phyloP scores from a whole-genome alignment of 306 rosid species.

The Vachellia pachyceras region DNA sequence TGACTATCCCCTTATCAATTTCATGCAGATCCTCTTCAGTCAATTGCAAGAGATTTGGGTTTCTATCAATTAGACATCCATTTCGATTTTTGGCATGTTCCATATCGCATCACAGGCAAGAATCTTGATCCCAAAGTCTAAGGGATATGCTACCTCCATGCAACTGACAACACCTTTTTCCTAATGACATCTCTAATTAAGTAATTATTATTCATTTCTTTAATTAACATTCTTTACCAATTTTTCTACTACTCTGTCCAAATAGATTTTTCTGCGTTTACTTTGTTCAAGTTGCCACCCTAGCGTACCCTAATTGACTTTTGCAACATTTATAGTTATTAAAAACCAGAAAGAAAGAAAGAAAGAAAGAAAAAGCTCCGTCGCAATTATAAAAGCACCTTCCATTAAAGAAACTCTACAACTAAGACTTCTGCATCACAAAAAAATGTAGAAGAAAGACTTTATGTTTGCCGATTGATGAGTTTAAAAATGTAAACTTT shows the following conservation, averaged over 20 bases:
- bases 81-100: background rate
- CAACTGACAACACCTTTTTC: background rate
- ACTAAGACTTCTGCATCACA: background rate
- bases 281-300: background rate
- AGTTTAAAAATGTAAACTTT: background rate
- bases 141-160: background rate
- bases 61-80: background rate
- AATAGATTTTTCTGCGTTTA: background rate
- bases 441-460: background rate
- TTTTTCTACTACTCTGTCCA: background rate
- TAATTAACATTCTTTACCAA: background rate
- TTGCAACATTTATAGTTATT: background rate
- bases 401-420: background rate
- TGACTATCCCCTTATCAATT: background rate
- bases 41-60: background rate
- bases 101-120: background rate
- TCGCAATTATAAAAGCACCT: background rate
- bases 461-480: background rate
- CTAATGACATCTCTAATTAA: background rate
- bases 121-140: background rate
- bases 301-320: background rate
- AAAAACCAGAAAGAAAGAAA: background rate
- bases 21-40: background rate
- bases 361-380: background rate
- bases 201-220: background rate